phyloP scores from a whole-genome alignment of 306 rosid species.

The apple (Malus domestica) region ASM211411v1 NC_041796.1:12827501-12828000 shows the following conservation, averaged over 20 bases:
- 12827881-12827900: slow-evolving; percentile 80
- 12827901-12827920: slow-evolving; percentile 47
- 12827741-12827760: slow-evolving; percentile 79
- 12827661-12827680: slow-evolving; percentile 96
- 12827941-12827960: slow-evolving; percentile 7
- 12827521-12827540: slow-evolving; percentile 62
- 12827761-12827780: slow-evolving; percentile 82
- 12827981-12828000: background rate
- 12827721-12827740: slow-evolving; percentile 92
- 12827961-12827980: background rate
- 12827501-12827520: slow-evolving; percentile 64
- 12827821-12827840: slow-evolving; percentile 78
- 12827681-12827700: slow-evolving; percentile 89
- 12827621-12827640: slow-evolving; percentile 11
- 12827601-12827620: background rate
- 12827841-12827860: slow-evolving; percentile 98
- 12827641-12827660: slow-evolving; percentile 75
- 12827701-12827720: slow-evolving; percentile 84
- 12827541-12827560: slow-evolving; percentile 71
- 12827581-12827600: slow-evolving; percentile 8
- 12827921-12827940: slow-evolving; percentile 60
- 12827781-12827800: slow-evolving; percentile 98
- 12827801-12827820: slow-evolving; percentile 87
- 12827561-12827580: background rate
- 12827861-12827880: slow-evolving; percentile 81